Percentiles rank a stretch among this genome's conserved stretches.
These are phyloP conservation scores for Linum tenue DNA, from an alignment of 345 rosid species.

Conservation along the genomic window DNA sequence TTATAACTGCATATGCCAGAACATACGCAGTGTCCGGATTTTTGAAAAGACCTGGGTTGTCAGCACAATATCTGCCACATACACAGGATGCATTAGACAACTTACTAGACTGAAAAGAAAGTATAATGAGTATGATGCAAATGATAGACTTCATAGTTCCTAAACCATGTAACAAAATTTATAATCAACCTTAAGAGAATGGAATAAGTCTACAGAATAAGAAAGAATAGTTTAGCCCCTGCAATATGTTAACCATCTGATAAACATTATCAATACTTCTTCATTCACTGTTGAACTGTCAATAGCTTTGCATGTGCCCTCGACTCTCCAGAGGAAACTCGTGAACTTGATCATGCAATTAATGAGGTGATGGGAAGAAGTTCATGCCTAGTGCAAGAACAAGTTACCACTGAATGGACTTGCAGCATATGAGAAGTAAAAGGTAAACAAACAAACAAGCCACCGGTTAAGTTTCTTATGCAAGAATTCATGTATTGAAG, in stretches of 20 bases:
- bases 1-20: conserved; percentile 97
- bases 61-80: conserved; percentile 81
- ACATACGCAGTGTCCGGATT: conserved; percentile 99
- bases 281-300: background rate
- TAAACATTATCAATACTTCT: background rate
- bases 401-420: background rate
- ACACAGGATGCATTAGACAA: background rate
- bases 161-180: background rate
- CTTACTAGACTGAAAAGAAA: background rate
- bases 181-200: background rate
- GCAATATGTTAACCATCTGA: background rate
- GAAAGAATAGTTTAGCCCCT: background rate
- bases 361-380: background rate
- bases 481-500: background rate
- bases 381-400: background rate
- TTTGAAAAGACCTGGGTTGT: conserved; percentile 86
- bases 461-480: background rate
- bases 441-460: background rate
- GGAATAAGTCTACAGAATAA: background rate
- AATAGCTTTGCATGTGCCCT: background rate
- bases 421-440: background rate
- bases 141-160: background rate
- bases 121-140: background rate
- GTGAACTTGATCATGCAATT: background rate
- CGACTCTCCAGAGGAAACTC: background rate